phyloP scores from a whole-genome alignment of 176 grass and related monocot genomes.

The Triticum timopheevii region DNA sequence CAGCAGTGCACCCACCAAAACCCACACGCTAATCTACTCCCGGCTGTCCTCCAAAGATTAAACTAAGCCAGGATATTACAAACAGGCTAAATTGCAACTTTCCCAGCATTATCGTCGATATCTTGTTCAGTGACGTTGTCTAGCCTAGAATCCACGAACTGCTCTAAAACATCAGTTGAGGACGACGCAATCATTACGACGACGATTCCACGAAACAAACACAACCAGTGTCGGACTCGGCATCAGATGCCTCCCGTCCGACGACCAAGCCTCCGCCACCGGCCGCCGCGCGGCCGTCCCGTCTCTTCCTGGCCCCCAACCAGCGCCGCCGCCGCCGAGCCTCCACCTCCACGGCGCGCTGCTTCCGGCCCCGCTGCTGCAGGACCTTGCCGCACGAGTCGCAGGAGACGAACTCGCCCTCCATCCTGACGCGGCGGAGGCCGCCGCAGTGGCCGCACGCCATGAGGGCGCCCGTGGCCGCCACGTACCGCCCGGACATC shows the following conservation, averaged over 20 bases:
- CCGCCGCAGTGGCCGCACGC: conserved; percentile 44
- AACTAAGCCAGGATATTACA: background rate
- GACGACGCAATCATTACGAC: background rate
- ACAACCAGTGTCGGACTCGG: conserved; percentile 8
- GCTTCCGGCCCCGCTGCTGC: background rate
- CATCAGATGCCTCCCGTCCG: conserved; percentile 11
- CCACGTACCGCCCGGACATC: background rate
- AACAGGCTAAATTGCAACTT: background rate
- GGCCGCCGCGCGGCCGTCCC: background rate
- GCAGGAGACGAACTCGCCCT: conserved; percentile 38
- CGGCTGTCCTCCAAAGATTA: background rate
- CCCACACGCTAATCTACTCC: background rate
- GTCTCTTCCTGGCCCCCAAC: background rate
- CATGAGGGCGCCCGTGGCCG: background rate
- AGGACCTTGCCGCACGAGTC: conserved; percentile 39
- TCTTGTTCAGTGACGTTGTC: background rate
- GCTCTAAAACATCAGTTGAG: background rate
- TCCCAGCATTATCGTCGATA: background rate
- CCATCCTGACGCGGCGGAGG: conserved; percentile 10
- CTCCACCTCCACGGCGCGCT: too few relatives aligned
- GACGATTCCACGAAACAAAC: background rate
- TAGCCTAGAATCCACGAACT: background rate
- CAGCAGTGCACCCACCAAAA: background rate
- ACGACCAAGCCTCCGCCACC: background rate
- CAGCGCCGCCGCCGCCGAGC: background rate